Base-by-base conservation (phyloP, 73 alveolate species). In the Paramecium biaurelia region DNA sequence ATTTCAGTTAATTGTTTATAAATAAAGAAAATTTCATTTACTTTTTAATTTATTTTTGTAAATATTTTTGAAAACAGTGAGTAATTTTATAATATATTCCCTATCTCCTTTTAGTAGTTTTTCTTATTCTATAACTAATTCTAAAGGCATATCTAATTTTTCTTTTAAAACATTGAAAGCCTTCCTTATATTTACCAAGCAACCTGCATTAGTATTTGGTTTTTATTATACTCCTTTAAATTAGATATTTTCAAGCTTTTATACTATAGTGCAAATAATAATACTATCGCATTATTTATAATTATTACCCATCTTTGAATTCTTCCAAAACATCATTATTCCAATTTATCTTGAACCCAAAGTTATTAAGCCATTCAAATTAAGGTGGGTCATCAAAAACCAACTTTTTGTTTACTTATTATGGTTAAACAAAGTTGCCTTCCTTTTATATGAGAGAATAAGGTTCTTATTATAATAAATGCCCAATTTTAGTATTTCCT, bases 151-250 rank as follows among this genome's bases (percentile, higher is more conserved):
- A 89, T 89, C 94, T 26, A 82, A 30, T 72, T 89, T 89, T n/a
- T 89, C 87, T 70, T 89, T 38, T 23, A 89, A 70, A 43, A 89
- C 76, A 70, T 12, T 70, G 63, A 89, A 89, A 43, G 84, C 94
- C 26, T 89, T 89, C 35, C 92, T 89, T 0, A 89, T 72, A 89
- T 89, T 89, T 6, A 37, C 90, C 57, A 89, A 70, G 26, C 94
- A 89, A 47, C 85, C 87, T 28, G 94, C 94, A 63, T 57, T 70
- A 5, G 94, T 89, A 15, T 70, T 43, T 3, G 94, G 94, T n/a
- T 89, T 89, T 12, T 47, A 23, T 26, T 38, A 42, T 20, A 79
- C 1, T 43, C 90, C 90, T 34, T 45, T 79, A 47, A 79, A 79
- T 34, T 79, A 58, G n/a, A 79, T 20, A 24, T 45, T 79, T 41